These are phyloP conservation scores for Aureobasidium sp. DNA, from an alignment of 2,329 filamentous ascomycete species.

Conservation along the genomic window DNA sequence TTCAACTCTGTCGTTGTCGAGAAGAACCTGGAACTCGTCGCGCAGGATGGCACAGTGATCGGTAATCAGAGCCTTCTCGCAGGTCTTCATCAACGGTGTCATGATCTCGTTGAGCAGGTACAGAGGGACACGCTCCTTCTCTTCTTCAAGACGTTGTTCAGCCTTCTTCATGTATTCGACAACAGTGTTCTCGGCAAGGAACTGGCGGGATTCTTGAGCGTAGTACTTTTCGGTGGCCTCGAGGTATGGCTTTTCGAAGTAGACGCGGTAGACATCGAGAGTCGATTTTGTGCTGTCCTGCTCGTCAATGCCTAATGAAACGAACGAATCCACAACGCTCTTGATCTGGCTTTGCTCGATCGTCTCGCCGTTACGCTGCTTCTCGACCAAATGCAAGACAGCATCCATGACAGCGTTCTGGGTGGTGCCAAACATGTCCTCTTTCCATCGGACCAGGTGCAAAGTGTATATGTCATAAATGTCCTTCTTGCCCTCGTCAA, in stretches of 20 bases:
- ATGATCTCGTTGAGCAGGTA: slow-evolving; percentile 91
- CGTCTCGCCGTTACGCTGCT: slow-evolving; percentile 93
- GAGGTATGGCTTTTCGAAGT: slow-evolving; percentile 91
- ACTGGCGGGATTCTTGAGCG: slow-evolving; percentile 83
- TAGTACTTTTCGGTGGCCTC: slow-evolving; percentile 80
- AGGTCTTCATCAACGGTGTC: slow-evolving; percentile 73
- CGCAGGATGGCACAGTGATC: slow-evolving; percentile 79
- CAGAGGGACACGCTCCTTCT: slow-evolving; percentile 86
- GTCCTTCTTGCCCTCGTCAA: slow-evolving; percentile 97
- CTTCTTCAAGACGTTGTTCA: slow-evolving; percentile 78
- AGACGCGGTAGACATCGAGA: slow-evolving; percentile 84
- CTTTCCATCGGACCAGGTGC: slow-evolving; percentile 91
- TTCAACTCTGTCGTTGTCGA: slow-evolving; percentile 90
- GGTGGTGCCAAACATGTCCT: slow-evolving; percentile 79
- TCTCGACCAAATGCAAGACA: slow-evolving; percentile 90
- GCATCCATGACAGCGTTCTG: slow-evolving; percentile 88
- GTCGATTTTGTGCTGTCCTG: slow-evolving; percentile 89
- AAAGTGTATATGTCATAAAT: slow-evolving; percentile 97
- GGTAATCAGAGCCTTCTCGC: slow-evolving; percentile 81
- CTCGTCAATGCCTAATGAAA: slow-evolving; percentile 90
- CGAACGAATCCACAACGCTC: slow-evolving; percentile 89
- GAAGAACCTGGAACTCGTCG: slow-evolving; percentile 89
- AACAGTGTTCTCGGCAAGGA: slow-evolving; percentile 92
- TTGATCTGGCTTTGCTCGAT: slow-evolving; percentile 97
- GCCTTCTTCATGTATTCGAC: slow-evolving; percentile 99